Conservation (phyloP, 140 eudicot genomes). For the Cichorium intybus region DNA sequence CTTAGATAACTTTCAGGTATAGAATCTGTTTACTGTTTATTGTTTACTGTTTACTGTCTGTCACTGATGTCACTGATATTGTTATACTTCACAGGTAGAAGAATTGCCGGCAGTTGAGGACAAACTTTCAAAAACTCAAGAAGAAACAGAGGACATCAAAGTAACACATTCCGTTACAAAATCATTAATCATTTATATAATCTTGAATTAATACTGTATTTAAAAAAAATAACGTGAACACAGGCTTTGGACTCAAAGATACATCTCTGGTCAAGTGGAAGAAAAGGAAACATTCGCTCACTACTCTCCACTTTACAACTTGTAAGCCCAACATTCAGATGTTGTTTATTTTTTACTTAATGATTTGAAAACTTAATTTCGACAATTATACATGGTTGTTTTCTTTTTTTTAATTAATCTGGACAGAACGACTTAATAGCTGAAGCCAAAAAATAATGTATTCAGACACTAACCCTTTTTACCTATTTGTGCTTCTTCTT, state of each 20-base stretch:
- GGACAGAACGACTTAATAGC: too few species aligned
- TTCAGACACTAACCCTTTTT: too few species aligned
- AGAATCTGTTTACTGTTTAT: not conserved
- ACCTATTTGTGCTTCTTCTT: too few species aligned
- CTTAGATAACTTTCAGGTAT: constrained; percentile 48
- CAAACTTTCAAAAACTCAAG: constrained; percentile 23
- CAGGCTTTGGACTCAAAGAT: constrained; percentile 79
- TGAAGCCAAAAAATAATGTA: too few species aligned
- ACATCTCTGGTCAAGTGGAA: constrained; percentile 77
- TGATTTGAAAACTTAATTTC: too few species aligned
- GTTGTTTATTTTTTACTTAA: too few species aligned
- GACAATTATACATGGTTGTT: too few species aligned
- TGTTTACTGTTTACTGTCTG: not conserved
- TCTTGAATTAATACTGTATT: not conserved
- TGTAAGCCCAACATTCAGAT: constrained; percentile 38
- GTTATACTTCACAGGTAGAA: constrained; percentile 49
- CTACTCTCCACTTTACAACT: constrained; percentile 87
- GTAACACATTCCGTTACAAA: constrained; percentile 28
- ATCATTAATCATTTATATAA: not conserved
- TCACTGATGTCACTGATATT: not conserved
- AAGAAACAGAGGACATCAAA: constrained; percentile 40
- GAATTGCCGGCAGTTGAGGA: constrained; percentile 41
- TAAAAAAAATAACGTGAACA: constrained; percentile 2
- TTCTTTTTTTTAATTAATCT: too few species aligned
- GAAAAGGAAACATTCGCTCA: constrained; percentile 92